Percentiles rank a stretch among this genome's conserved stretches.
These are phyloP conservation scores for Haplosporangium gracile DNA, from an alignment of 192 early-diverging fungal species.

Conservation along the genomic window DNA sequence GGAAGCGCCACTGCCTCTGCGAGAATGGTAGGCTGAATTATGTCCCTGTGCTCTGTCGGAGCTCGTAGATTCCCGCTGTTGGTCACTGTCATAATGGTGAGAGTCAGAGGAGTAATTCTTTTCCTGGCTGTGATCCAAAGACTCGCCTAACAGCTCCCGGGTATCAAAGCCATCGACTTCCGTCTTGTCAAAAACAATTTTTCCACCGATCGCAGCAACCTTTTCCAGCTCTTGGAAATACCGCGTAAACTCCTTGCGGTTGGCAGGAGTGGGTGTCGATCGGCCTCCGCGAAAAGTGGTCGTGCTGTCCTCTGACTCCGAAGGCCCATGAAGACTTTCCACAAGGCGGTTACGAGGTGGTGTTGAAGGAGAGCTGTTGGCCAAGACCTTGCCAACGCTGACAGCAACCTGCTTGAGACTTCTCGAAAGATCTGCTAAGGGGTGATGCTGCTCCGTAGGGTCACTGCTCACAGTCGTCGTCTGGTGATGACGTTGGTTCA, in stretches of 20 bases:
- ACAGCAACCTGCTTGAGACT: slow-evolving; percentile 48
- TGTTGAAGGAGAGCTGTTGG: neutral
- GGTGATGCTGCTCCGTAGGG: neutral
- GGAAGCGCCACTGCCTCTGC: slow-evolving; percentile 28
- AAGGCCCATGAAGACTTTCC: neutral
- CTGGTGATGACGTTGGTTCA: neutral
- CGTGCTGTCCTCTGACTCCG: neutral
- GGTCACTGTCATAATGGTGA: neutral
- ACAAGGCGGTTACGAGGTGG: neutral
- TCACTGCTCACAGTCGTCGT: neutral
- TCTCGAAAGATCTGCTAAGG: slow-evolving; percentile 25
- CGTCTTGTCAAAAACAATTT: slow-evolving; percentile 27
- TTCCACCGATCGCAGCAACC: slow-evolving; percentile 39
- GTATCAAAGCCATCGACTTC: slow-evolving; percentile 3
- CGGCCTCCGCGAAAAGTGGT: neutral
- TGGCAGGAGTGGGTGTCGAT: neutral
- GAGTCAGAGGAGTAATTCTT: neutral
- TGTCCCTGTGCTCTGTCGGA: neutral
- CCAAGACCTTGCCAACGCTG: slow-evolving; percentile 47
- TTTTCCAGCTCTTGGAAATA: slow-evolving; percentile 54
- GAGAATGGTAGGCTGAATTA: neutral
- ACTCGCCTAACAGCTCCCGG: neutral
- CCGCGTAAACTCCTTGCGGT: slow-evolving; percentile 35
- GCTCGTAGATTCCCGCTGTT: neutral
- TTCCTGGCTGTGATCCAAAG: neutral